These are phyloP conservation scores for Heliamphora ciliata DNA, from an alignment of 179 eudicot species.

Conservation along the genomic window DNA sequence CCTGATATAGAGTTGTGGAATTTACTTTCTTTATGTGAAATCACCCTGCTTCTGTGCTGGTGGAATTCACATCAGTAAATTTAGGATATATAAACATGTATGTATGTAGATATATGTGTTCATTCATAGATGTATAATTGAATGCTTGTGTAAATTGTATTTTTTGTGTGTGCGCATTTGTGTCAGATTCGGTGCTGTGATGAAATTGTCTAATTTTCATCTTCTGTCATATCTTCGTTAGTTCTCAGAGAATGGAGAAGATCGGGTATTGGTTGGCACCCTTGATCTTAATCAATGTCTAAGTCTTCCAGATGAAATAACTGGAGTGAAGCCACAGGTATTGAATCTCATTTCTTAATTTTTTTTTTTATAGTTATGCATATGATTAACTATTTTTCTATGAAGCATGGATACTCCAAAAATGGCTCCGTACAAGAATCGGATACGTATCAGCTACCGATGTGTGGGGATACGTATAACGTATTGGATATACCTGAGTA, in stretches of 20 bases:
- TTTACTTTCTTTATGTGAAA: neutral
- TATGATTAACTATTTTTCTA: neutral
- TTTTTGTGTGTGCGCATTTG: neutral
- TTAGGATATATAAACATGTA: neutral
- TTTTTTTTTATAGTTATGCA: neutral
- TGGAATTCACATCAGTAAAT: neutral
- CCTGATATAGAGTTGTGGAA: neutral
- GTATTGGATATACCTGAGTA: too few relatives aligned
- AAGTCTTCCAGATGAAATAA: constrained; percentile 77
- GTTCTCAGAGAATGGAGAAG: constrained; percentile 55
- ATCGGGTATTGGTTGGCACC: constrained; percentile 63
- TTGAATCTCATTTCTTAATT: neutral
- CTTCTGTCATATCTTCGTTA: constrained; percentile 20
- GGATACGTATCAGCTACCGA: too few relatives aligned
- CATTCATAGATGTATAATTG: neutral
- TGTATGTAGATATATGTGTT: neutral
- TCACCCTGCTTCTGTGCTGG: neutral
- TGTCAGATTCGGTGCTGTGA: neutral
- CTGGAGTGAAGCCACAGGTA: constrained; percentile 79
- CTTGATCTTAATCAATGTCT: constrained; percentile 81
- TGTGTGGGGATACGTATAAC: too few relatives aligned
- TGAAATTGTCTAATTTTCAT: constrained; percentile 6
- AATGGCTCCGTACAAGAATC: too few relatives aligned
- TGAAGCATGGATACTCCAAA: too few relatives aligned
- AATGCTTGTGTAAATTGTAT: neutral